Evolutionary conservation across 2,329 filamentous ascomycete species (phyloP).

Genomic region (Trichoderma koningii): DNA sequence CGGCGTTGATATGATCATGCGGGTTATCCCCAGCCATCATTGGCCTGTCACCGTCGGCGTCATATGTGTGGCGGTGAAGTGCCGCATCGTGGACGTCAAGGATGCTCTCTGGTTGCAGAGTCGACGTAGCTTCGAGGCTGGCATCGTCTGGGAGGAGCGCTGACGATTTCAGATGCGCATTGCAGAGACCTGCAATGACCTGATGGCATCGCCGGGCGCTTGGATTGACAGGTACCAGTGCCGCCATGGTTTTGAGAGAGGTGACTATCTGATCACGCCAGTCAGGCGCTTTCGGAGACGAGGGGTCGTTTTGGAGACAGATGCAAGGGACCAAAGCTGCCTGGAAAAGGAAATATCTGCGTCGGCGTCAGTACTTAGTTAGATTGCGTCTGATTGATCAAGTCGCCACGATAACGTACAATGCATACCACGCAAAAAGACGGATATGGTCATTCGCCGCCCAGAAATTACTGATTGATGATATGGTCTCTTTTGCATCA

Average conservation of each 20-base stretch:
- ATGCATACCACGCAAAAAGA: constrained; percentile 47
- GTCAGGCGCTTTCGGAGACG: constrained; percentile 39
- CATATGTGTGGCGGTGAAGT: background rate
- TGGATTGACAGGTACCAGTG: constrained; percentile 43
- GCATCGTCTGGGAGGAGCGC: background rate
- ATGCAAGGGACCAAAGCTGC: constrained; percentile 52
- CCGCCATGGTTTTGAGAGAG: constrained; percentile 42
- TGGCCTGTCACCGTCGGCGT: constrained; percentile 21
- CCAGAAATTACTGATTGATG: constrained; percentile 45
- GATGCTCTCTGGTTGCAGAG: background rate
- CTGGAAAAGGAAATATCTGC: constrained; percentile 52
- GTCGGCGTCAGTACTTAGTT: background rate
- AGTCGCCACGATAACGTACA: constrained; percentile 33
- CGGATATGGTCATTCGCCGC: constrained; percentile 41
- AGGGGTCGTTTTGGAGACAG: constrained; percentile 48
- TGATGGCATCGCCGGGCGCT: constrained; percentile 47
- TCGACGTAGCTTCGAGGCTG: background rate
- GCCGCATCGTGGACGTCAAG: background rate
- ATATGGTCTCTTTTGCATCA: constrained; percentile 46
- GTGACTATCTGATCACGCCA: constrained; percentile 47
- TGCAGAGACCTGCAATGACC: constrained; percentile 47
- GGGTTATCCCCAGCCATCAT: constrained; percentile 40
- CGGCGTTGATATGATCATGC: constrained; percentile 47
- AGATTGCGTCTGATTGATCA: background rate
- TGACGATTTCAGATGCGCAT: constrained; percentile 37